Percentiles rank a stretch among this genome's conserved stretches.
Evolutionary conservation across 2,329 filamentous ascomycete genomes (phyloP).

Genomic region (Zymoseptoria ardabiliae): DNA sequence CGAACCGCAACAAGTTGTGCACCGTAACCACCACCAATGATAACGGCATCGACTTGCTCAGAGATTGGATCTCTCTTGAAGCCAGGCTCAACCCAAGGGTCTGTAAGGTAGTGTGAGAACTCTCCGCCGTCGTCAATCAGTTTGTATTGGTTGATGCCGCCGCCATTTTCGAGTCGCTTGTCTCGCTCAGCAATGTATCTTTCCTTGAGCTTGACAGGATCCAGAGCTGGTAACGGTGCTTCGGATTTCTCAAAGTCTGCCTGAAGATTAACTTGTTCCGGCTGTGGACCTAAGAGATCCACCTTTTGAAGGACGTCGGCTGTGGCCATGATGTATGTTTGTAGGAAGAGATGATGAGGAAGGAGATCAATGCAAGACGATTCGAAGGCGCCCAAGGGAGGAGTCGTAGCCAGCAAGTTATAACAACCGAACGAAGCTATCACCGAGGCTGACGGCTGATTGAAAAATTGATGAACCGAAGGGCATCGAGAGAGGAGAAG

Average conservation of each 20-base stretch:
- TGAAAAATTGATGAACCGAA: not conserved
- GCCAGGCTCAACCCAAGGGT: constrained; percentile 13
- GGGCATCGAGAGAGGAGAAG: too few relatives aligned
- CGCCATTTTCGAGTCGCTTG: constrained; percentile 12
- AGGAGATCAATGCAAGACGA: not conserved
- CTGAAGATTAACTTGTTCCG: constrained; percentile 11
- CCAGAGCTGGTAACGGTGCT: constrained; percentile 8
- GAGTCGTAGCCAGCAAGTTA: not conserved
- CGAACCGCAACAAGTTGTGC: constrained; percentile 16
- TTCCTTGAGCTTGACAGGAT: constrained; percentile 16
- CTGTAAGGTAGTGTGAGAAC: constrained; percentile 14
- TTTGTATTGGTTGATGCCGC: constrained; percentile 17
- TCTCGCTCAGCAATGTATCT: constrained; percentile 17
- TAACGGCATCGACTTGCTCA: constrained; percentile 14
- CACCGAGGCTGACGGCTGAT: not conserved
- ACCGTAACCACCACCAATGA: constrained; percentile 18
- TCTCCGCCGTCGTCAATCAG: constrained; percentile 14
- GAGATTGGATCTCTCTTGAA: constrained; percentile 13
- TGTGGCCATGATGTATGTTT: constrained; percentile 11
- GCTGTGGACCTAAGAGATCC: constrained; percentile 14
- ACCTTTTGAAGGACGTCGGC: constrained; percentile 13
- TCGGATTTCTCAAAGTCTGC: constrained; percentile 15
- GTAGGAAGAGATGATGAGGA: not conserved
- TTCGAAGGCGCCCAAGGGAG: not conserved
- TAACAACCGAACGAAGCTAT: not conserved